A percentile compares a stretch with the other conserved stretches of the same genome.
These are phyloP conservation scores for Stygiomarasmius scandens DNA, from an alignment of 1,284 basidiomycete species.

Conservation along the genomic window DNA sequence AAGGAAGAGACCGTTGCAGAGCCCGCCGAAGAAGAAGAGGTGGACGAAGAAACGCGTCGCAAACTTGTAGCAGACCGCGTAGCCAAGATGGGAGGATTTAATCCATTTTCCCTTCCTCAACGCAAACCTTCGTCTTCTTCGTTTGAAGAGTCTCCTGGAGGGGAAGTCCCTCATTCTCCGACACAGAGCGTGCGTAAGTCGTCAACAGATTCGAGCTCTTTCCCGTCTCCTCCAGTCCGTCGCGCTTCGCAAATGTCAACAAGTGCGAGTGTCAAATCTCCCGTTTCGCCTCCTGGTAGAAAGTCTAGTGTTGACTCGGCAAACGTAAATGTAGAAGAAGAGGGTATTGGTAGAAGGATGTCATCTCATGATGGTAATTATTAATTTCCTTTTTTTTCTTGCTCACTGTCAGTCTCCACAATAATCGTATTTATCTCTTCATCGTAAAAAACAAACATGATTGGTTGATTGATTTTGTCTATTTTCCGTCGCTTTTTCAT, in stretches of 20 bases:
- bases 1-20: background rate
- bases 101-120: constrained; percentile 52
- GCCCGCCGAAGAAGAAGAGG: constrained; percentile 43
- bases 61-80: constrained; percentile 63
- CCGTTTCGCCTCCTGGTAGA: constrained; percentile 18
- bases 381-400: constrained; percentile 29
- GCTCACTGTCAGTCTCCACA: no score
- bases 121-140: constrained; percentile 19
- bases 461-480: background rate
- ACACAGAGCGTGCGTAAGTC: constrained; percentile 9
- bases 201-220: constrained; percentile 8
- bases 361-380: constrained; percentile 57
- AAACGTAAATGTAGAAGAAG: constrained; percentile 20
- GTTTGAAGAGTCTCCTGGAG: constrained; percentile 13
- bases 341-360: constrained; percentile 20
- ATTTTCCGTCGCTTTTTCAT: background rate
- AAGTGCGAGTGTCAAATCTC: constrained; percentile 9
- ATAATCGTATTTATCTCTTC: background rate
- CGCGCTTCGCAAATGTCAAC: constrained; percentile 9
- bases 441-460: background rate
- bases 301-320: constrained; percentile 28
- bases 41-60: constrained; percentile 55
- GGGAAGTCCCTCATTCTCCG: constrained; percentile 1
- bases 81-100: constrained; percentile 68
- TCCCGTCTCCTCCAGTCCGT: constrained; percentile 9